Percentiles rank a stretch among this genome's conserved stretches.
Evolutionary conservation across 192 early-diverging fungal genomes (phyloP).

Genomic region (Coemansia umbellata): DNA sequence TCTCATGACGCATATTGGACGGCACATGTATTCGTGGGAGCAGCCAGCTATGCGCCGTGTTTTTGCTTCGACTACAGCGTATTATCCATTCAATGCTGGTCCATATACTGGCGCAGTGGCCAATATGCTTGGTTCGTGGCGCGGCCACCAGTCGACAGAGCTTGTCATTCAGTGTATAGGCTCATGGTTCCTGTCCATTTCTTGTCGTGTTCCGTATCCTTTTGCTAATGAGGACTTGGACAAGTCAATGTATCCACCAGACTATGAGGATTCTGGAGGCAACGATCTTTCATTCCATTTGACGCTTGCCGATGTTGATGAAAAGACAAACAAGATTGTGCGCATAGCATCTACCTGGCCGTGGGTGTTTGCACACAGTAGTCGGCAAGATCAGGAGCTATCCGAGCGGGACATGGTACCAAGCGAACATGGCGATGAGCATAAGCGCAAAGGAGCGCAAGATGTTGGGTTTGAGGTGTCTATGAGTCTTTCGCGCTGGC

Average conservation of each 20-base stretch:
- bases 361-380: constrained; percentile 31
- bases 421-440: background rate
- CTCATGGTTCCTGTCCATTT: constrained; percentile 42
- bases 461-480: constrained; percentile 21
- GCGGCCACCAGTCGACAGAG: constrained; percentile 37
- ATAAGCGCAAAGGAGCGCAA: background rate
- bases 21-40: constrained; percentile 45
- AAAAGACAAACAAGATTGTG: constrained; percentile 21
- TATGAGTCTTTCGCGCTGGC: constrained; percentile 41
- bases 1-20: constrained; percentile 45
- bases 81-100: constrained; percentile 34
- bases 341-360: constrained; percentile 48
- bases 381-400: constrained; percentile 9
- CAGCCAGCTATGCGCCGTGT: constrained; percentile 30
- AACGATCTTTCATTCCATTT: constrained; percentile 39
- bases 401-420: background rate
- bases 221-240: constrained; percentile 26
- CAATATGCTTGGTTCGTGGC: constrained; percentile 26
- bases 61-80: constrained; percentile 32
- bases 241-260: constrained; percentile 26
- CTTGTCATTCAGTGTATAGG: constrained; percentile 35
- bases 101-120: constrained; percentile 41
- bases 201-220: constrained; percentile 41
- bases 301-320: constrained; percentile 43
- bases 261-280: constrained; percentile 28